A percentile compares a stretch with the other conserved stretches of the same genome.
Evolutionary conservation across 2,329 filamentous ascomycete genomes (phyloP).

Genomic region (Dactylellina cionopaga): DNA sequence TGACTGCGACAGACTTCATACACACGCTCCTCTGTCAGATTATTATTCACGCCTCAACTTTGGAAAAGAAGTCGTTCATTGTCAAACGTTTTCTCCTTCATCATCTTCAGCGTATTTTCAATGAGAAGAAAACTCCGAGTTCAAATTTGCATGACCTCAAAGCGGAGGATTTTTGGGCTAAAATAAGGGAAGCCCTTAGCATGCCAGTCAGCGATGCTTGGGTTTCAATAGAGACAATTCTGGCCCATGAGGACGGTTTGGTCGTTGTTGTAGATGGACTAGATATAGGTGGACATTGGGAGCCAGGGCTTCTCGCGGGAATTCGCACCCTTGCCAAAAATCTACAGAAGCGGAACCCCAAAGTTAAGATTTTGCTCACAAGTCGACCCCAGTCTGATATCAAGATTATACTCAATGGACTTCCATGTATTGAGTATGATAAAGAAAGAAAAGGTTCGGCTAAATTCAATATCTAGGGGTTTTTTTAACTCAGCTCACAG

Average conservation of each 20-base stretch:
- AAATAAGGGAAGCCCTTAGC: not conserved
- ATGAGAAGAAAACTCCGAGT: not conserved
- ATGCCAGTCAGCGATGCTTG: not conserved
- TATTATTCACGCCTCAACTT: not conserved
- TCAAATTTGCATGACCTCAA: not conserved
- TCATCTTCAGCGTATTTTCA: not conserved
- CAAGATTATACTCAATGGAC: not conserved
- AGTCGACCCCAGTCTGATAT: not conserved
- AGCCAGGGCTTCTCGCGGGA: not conserved
- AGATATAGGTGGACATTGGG: not conserved
- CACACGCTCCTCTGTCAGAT: not conserved
- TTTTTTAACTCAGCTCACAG: not conserved
- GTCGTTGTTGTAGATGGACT: not conserved
- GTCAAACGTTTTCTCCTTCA: not conserved
- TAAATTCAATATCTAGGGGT: not conserved
- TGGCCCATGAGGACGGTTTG: not conserved
- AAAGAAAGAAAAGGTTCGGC: not conserved
- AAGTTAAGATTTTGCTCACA: not conserved
- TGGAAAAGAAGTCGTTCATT: not conserved
- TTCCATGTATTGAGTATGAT: not conserved
- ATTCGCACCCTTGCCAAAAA: not conserved
- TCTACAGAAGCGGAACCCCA: not conserved
- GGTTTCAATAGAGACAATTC: not conserved
- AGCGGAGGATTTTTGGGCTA: not conserved
- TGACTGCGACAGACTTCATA: too few species aligned